These are phyloP conservation scores for Fusarium chaquense DNA, from an alignment of 2,329 filamentous ascomycete species.

Conservation along the genomic window DNA sequence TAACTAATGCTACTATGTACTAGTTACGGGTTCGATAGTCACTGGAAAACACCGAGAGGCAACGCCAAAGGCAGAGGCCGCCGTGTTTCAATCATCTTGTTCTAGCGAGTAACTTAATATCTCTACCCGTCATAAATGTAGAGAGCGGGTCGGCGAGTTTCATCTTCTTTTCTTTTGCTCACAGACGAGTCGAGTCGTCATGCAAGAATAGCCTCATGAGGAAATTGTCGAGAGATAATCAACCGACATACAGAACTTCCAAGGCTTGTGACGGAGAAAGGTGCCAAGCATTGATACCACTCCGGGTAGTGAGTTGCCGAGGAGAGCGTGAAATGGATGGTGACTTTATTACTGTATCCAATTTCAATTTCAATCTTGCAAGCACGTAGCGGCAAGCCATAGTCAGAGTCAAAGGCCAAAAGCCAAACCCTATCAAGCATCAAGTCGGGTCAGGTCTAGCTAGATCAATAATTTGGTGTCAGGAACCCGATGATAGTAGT, in stretches of 20 bases:
- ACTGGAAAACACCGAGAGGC: conserved; percentile 18
- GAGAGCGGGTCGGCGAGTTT: not conserved
- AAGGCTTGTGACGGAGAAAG: not conserved
- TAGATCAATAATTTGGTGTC: not conserved
- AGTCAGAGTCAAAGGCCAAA: conserved; percentile 9
- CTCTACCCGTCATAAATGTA: conserved; percentile 5
- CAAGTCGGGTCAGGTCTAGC: conserved; percentile 9
- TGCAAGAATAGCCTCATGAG: conserved; percentile 3
- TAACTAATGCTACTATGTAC: not conserved
- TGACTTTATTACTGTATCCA: conserved; percentile 18
- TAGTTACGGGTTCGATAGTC: conserved; percentile 7
- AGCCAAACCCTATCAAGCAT: conserved; percentile 5
- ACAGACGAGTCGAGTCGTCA: not conserved
- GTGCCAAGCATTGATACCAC: conserved; percentile 31
- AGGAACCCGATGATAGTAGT: conserved; percentile 9
- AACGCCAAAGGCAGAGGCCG: not conserved
- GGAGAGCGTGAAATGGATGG: conserved; percentile 21
- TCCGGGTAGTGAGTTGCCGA: conserved; percentile 35
- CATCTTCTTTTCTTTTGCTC: not conserved
- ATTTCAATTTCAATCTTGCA: conserved; percentile 36
- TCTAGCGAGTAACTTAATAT: conserved; percentile 18
- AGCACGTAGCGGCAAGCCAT: conserved; percentile 35
- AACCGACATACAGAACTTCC: not conserved
- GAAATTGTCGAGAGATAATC: not conserved
- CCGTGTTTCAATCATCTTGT: conserved; percentile 24